Percentiles rank a stretch among this genome's conserved stretches.
These are phyloP conservation scores for Xanthoconium stramineum DNA, from an alignment of 768 basidiomycete species.

Conservation along the genomic window DNA sequence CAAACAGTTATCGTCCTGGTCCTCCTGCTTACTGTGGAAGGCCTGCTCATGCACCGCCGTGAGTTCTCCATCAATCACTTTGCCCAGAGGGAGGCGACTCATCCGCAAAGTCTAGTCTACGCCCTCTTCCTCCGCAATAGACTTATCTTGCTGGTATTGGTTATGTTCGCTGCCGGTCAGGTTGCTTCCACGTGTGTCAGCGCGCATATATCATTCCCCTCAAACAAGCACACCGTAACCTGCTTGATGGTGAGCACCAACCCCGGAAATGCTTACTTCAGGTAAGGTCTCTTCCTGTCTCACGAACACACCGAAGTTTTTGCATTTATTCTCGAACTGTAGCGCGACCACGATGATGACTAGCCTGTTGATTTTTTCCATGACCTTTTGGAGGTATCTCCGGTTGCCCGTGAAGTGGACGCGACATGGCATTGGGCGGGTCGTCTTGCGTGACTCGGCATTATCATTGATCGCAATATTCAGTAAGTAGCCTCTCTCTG, in stretches of 20 bases:
- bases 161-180: conserved; percentile 8
- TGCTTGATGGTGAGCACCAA: conserved; percentile 12
- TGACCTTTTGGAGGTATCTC: conserved; percentile 20
- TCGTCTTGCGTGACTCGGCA: conserved; percentile 16
- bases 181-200: conserved; percentile 16
- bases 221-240: conserved; percentile 9
- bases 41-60: conserved; percentile 20
- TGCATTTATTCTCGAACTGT: neutral
- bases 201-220: conserved; percentile 8
- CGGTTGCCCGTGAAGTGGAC: conserved; percentile 10
- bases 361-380: conserved; percentile 8
- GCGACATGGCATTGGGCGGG: neutral
- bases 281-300: conserved; percentile 4
- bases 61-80: neutral
- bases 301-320: neutral
- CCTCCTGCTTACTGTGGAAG: conserved; percentile 11
- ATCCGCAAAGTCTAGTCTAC: conserved; percentile 10
- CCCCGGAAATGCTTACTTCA: conserved; percentile 14
- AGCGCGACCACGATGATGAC: conserved; percentile 19
- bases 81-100: neutral
- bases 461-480: conserved; percentile 2
- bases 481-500: conserved; percentile 4
- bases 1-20: conserved; percentile 13
- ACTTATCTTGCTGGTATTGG: conserved; percentile 7
- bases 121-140: conserved; percentile 14